Percentiles rank a stretch among this genome's conserved stretches.
Conservation (phyloP, 2,329 filamentous ascomycete genomes). For the Leptographium procerum region DNA sequence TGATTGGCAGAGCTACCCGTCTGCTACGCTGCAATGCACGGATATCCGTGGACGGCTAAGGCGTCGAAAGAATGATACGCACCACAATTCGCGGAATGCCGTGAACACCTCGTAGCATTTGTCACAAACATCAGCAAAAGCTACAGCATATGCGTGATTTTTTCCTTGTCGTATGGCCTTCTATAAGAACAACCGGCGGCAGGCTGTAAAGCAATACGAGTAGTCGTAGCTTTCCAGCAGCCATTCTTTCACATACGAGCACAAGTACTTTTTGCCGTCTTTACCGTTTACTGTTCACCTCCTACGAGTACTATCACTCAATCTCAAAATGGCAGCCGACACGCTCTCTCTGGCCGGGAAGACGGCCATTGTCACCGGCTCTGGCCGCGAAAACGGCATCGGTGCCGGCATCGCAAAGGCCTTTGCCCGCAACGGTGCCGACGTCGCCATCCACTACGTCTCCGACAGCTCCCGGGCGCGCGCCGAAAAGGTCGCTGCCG, state of each 20-base stretch:
- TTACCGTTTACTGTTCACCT: neutral
- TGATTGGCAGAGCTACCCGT: neutral
- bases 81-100: neutral
- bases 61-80: too few relatives aligned
- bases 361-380: constrained; percentile 32
- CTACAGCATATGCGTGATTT: neutral
- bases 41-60: neutral
- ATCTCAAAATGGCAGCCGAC: neutral
- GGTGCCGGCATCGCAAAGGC: constrained; percentile 29
- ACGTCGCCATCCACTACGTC: constrained; percentile 28
- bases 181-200: neutral
- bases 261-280: neutral
- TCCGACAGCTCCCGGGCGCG: constrained; percentile 20
- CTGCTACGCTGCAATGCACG: neutral
- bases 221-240: neutral
- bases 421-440: constrained; percentile 29
- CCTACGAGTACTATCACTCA: too few relatives aligned
- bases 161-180: neutral
- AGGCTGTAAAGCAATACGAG: neutral
- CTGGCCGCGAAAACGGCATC: constrained; percentile 30
- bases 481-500: constrained; percentile 19
- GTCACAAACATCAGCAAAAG: neutral
- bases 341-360: constrained; percentile 27
- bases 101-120: neutral
- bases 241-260: too few relatives aligned